Percentiles rank a stretch among this genome's conserved stretches.
These are phyloP conservation scores for Penicillium palitans DNA, from an alignment of 2,329 filamentous ascomycete species.

Conservation along the genomic window DNA sequence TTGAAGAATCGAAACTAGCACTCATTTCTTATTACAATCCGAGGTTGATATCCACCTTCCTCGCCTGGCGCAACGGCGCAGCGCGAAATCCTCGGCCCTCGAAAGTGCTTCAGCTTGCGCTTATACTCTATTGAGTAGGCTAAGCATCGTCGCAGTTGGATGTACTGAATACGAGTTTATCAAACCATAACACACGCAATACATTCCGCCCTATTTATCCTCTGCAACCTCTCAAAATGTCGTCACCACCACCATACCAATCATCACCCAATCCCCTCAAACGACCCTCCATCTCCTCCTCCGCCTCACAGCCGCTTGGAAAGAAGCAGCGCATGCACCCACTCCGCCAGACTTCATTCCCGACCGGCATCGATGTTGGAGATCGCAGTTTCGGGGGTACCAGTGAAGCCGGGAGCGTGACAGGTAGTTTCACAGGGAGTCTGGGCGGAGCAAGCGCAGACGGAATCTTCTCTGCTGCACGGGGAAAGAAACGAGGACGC, in stretches of 20 bases:
- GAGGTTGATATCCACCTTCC: not conserved
- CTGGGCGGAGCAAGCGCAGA: slow-evolving; percentile 40
- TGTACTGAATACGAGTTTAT: not conserved
- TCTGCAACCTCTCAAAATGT: slow-evolving; percentile 32
- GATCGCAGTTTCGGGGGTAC: slow-evolving; percentile 32
- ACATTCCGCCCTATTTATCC: not conserved
- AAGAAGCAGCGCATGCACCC: slow-evolving; percentile 46
- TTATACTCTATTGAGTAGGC: not conserved
- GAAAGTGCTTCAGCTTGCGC: slow-evolving; percentile 5
- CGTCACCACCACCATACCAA: slow-evolving; percentile 38
- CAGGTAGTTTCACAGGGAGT: slow-evolving; percentile 46
- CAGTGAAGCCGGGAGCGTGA: slow-evolving; percentile 45
- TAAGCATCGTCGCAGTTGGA: not conserved
- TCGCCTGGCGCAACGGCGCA: slow-evolving; percentile 2
- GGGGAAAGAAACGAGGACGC: slow-evolving; percentile 38
- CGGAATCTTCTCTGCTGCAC: slow-evolving; percentile 34
- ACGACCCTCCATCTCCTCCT: slow-evolving; percentile 44
- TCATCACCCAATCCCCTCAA: slow-evolving; percentile 40
- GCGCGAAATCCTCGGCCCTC: not conserved
- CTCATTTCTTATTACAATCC: not conserved
- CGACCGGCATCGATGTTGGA: slow-evolving; percentile 35
- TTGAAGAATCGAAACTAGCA: not conserved
- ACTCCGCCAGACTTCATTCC: slow-evolving; percentile 50
- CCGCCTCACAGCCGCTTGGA: slow-evolving; percentile 34
- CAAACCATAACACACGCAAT: too few relatives aligned